These are phyloP conservation scores for Coemansia sp. DNA, from an alignment of 192 early-diverging fungal genomes.

Conservation along the genomic window DNA sequence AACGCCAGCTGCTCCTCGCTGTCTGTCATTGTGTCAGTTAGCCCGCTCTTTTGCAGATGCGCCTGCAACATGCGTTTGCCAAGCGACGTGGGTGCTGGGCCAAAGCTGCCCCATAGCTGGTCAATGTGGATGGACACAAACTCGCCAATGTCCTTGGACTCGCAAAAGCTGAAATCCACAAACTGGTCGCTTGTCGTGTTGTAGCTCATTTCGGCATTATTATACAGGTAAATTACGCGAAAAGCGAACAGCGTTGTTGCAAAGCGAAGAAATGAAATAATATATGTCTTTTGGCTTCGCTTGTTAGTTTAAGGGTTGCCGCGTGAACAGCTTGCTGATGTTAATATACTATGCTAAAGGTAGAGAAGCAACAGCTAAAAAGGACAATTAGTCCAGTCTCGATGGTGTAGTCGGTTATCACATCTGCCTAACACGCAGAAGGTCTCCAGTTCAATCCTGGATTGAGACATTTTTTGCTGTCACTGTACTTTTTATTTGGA, in stretches of 20 bases:
- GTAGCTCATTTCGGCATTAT: constrained; percentile 35
- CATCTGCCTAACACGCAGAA: constrained; percentile 44
- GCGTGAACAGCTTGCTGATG: no score
- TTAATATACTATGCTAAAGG: no score
- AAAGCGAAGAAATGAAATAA: not conserved
- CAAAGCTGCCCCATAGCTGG: constrained; percentile 41
- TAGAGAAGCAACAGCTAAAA: not conserved
- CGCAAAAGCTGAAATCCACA: constrained; percentile 55
- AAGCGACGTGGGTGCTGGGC: not conserved
- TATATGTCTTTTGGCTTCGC: not conserved
- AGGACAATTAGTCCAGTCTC: not conserved
- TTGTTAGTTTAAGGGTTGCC: no score
- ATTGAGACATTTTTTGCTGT: constrained; percentile 21
- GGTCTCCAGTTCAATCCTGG: constrained; percentile 53
- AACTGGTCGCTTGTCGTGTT: constrained; percentile 39
- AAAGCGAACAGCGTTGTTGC: not conserved
- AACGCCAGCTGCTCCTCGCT: constrained; percentile 19
- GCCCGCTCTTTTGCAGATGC: constrained; percentile 25
- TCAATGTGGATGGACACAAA: constrained; percentile 49
- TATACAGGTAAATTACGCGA: not conserved
- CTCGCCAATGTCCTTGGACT: constrained; percentile 50
- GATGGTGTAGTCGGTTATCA: constrained; percentile 53
- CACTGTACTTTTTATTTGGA: constrained; percentile 6
- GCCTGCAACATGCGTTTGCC: constrained; percentile 28
- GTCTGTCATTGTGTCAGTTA: constrained; percentile 7